Base-by-base conservation (phyloP, 805 yeast genomes). In the Wickerhamomyces hampshirensis region DNA sequence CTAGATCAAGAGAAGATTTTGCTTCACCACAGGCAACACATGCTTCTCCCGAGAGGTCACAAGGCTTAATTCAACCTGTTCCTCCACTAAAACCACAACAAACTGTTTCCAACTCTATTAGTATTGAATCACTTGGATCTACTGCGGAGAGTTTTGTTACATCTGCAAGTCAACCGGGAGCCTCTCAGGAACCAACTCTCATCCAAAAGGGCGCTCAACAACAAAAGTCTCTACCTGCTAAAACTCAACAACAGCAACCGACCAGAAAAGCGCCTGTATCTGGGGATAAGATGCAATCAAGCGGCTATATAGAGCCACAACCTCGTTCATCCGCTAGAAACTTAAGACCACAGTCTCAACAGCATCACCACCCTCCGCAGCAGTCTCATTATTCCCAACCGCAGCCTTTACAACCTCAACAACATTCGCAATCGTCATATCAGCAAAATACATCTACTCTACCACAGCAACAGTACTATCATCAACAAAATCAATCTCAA, bases 221-320 rank as follows among this genome's bases (percentile, higher is more conserved):
- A 8, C 10, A 21, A 21, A 21, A 21, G 11, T 21, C 24, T 21
- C 11, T 21, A 21, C 40, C 37, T 6, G 37, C 21, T 11, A 38
- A 29, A 14, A 31, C 21, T 7, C 18, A 19, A 21, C 31, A 36
- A 16, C 37, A 28, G 19, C 33, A 30, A 27, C 35, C 37, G 27
- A 41, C 32, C 26, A 38, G 48, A 27, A 41, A 41, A 26, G 39
- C 40, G 5, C 48, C 45, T 31, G 24, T 21, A 21, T 21, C 24
- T 21, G n/a, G n/a, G n/a, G n/a, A n/a, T n/a, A n/a, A n/a, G n/a
- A n/a, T n/a, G n/a, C n/a, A n/a, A n/a, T n/a, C n/a, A n/a, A n/a
- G n/a, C n/a, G n/a, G n/a, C n/a, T 21, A 21, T 21, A 11, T 11
- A 8, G 29, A 30, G 11, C 33, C 19, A 14, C 37, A 28, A 8